Evolutionary conservation across 2,329 filamentous ascomycete genomes (phyloP).

Genomic region (Diplocarpon rosae): DNA sequence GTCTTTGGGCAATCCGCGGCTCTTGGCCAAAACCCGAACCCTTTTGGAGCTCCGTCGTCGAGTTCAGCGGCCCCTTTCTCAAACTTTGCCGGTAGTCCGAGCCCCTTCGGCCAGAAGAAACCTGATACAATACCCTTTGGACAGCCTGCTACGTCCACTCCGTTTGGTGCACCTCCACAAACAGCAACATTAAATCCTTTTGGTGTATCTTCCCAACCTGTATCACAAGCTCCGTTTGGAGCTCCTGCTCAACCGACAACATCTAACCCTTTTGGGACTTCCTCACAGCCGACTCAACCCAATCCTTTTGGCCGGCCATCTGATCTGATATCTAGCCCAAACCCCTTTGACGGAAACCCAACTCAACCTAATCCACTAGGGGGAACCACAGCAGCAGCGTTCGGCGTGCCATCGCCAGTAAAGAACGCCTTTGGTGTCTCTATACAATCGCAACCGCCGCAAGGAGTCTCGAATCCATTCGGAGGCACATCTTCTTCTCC

Average conservation of each 20-base stretch:
- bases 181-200: conserved; percentile 31
- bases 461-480: background rate
- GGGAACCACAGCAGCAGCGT: background rate
- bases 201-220: conserved; percentile 29
- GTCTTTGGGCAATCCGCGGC: conserved; percentile 6
- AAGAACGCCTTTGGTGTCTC: conserved; percentile 3
- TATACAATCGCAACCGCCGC: background rate
- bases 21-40: conserved; percentile 17
- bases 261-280: conserved; percentile 1
- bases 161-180: conserved; percentile 24
- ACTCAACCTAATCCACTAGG: conserved; percentile 5
- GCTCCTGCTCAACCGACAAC: background rate
- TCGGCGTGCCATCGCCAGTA: background rate
- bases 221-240: conserved; percentile 34
- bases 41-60: conserved; percentile 16
- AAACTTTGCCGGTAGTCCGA: conserved; percentile 15
- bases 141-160: conserved; percentile 25
- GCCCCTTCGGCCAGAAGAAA: conserved; percentile 23
- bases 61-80: conserved; percentile 7
- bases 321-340: background rate
- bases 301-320: conserved; percentile 28
- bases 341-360: conserved; percentile 26
- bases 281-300: conserved; percentile 8
- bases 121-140: conserved; percentile 32
- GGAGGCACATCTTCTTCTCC: background rate